Evolutionary conservation across 2,329 filamentous ascomycete species (phyloP).

Genomic region (Cercospora berteroae): DNA sequence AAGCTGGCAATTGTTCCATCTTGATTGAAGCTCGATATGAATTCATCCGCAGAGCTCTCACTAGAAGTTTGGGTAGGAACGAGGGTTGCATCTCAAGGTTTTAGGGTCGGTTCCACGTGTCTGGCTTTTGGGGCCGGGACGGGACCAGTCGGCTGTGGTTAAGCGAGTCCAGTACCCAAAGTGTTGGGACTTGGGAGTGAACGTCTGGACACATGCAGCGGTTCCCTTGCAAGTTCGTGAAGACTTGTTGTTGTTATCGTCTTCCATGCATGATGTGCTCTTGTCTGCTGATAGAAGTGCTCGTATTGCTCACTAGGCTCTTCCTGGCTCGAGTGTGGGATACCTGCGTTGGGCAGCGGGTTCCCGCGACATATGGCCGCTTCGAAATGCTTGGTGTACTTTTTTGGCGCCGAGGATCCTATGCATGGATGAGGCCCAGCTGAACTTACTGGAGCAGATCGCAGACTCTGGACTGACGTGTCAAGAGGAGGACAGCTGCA

Average conservation of each 20-base stretch:
- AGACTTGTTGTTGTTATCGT: neutral
- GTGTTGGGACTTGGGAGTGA: slow-evolving; percentile 1
- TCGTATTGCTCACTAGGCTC: neutral
- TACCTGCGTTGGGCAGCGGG: neutral
- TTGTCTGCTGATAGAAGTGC: neutral
- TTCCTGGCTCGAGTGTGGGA: neutral
- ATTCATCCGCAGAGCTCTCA: neutral
- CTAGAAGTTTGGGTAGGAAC: neutral
- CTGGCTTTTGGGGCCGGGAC: neutral
- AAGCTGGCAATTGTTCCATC: too few relatives aligned
- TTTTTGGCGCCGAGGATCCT: neutral
- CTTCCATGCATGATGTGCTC: neutral
- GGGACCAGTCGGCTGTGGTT: neutral
- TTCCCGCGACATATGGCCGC: neutral
- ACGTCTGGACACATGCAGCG: neutral
- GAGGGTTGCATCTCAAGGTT: neutral
- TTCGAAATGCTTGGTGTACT: neutral
- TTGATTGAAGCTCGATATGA: too few relatives aligned
- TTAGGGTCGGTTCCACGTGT: neutral
- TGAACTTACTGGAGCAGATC: neutral
- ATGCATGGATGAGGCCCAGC: neutral
- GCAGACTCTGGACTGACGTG: neutral
- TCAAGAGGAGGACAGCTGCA: neutral
- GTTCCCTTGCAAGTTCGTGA: neutral
- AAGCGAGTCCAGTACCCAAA: slow-evolving; percentile 2